Evolutionary conservation across 768 basidiomycete genomes (phyloP).

Genomic region (Lactarius deliciosus): DNA sequence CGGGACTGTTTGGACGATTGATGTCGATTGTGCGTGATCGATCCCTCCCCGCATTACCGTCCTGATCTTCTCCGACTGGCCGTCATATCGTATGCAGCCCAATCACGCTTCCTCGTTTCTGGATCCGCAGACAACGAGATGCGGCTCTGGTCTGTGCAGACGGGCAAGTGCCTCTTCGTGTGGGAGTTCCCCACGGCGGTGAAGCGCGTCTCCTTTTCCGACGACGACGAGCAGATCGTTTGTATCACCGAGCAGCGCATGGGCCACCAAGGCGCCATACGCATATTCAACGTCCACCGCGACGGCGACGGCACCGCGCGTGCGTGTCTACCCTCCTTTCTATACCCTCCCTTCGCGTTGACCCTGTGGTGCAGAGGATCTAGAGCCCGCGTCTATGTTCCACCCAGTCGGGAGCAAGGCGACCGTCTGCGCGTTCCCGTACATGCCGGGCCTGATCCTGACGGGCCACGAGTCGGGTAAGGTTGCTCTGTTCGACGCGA

Average conservation of each 20-base stretch:
- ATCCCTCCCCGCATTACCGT: conserved; percentile 8
- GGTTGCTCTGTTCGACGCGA: conserved; percentile 86
- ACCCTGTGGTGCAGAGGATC: conserved; percentile 54
- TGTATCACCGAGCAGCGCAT: conserved; percentile 98
- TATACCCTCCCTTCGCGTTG: not conserved
- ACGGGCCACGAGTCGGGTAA: conserved; percentile 98
- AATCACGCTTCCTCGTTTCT: conserved; percentile 83
- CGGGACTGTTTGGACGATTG: conserved; percentile 95
- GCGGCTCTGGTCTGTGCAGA: conserved; percentile 84
- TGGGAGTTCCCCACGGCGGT: conserved; percentile 99
- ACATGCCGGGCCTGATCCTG: conserved; percentile 72
- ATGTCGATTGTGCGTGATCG: conserved; percentile 81
- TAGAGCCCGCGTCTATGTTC: conserved; percentile 76
- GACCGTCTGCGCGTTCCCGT: conserved; percentile 93
- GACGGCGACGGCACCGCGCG: conserved; percentile 80
- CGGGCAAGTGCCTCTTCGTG: conserved; percentile 87
- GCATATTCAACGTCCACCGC: conserved; percentile 84
- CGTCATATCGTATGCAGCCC: conserved; percentile 46
- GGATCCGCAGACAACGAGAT: conserved; percentile 94
- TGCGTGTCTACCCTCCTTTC: conserved; percentile 44
- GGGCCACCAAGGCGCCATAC: conserved; percentile 88
- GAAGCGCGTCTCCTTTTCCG: conserved; percentile 91
- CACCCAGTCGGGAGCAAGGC: conserved; percentile 91
- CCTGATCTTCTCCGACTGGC: not conserved
- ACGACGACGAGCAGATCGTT: conserved; percentile 78